Evolutionary conservation across 768 basidiomycete genomes (phyloP), one percentile per base, ranked within the genome.

Genomic region (Mycena metata): DNA sequence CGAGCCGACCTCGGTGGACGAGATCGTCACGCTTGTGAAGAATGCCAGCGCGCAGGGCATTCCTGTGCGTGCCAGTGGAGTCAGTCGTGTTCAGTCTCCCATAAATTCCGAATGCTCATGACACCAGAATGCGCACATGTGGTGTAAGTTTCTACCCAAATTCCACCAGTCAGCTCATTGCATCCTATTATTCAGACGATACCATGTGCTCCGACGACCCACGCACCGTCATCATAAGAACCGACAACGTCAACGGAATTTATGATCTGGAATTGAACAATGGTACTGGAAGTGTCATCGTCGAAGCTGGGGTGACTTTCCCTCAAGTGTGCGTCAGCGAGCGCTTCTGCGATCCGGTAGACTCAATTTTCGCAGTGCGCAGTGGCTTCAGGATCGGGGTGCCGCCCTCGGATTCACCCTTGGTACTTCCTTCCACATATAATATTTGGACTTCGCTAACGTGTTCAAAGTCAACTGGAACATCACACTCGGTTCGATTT

Each of bases 141-240:
- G 79, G 80, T 80, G 80, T 80, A 61, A 65, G 79, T 64, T 16
- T 17, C 30, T 30, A 30, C 30, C 30, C 3, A 30, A 30, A 30
- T 30, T 30, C 30, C 30, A 6, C 30, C 30, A 30, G 30, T 30
- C 30, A 3, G 6, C 30, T 30, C 6, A 30, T 30, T 30, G 30
- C 30, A 30, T 23, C 26, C 0, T 1, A 56, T 16, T 1, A 56
- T 16, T 13, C 51, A 80, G 79, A 79, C 59, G 78, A 81, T 57
- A 81, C 80, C 36, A 80, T 81, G 80, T 81, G 80, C 60, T 79
- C 79, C 35, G 80, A 80, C 59, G 79, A 80, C 60, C 75, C 79
- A 0, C 72, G 73, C 35, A 80, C 80, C 23, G 66, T 80, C 19
- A 80, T 81, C 47, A 70, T 81, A 72, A 79, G 78, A 60, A 81